Conservation (phyloP, 345 rosid species). For the Populus tremula region DNA sequence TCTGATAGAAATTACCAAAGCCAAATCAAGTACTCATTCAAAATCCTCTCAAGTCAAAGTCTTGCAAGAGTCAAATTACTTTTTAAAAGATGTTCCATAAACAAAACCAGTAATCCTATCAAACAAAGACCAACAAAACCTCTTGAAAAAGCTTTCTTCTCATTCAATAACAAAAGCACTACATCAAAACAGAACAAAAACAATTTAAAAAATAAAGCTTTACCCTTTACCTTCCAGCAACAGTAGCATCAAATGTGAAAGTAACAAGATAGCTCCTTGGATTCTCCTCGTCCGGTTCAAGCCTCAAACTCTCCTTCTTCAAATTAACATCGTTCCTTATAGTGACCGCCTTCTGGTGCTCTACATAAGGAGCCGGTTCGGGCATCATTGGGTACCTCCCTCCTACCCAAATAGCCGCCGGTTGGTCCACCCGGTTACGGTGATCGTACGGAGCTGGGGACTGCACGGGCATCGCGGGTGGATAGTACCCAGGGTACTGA, state of each 20-base stretch:
- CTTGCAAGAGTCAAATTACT: neutral
- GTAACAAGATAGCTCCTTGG: slow-evolving; percentile 74
- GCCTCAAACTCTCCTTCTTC: slow-evolving; percentile 75
- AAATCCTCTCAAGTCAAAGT: neutral
- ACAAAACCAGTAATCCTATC: neutral
- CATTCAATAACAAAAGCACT: neutral
- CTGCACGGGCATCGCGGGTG: slow-evolving; percentile 50
- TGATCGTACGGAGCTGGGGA: slow-evolving; percentile 65
- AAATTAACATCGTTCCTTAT: slow-evolving; percentile 81
- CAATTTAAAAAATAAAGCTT: neutral
- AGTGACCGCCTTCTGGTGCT: slow-evolving; percentile 85
- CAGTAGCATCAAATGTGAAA: slow-evolving; percentile 93
- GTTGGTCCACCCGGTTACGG: slow-evolving; percentile 41
- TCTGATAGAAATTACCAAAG: neutral
- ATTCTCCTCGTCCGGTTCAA: slow-evolving; percentile 59
- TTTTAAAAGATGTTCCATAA: no score
- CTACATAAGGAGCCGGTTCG: slow-evolving; percentile 62
- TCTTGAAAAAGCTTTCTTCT: neutral
- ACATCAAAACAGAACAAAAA: neutral
- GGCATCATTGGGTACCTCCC: slow-evolving; percentile 37
- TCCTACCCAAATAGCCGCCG: slow-evolving; percentile 20
- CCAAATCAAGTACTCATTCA: neutral
- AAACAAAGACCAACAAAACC: neutral
- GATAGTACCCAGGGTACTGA: slow-evolving; percentile 66
- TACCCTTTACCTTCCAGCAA: slow-evolving; percentile 63